Conservation (phyloP, 768 basidiomycete species). For the Aureoboletus auriporus region DNA sequence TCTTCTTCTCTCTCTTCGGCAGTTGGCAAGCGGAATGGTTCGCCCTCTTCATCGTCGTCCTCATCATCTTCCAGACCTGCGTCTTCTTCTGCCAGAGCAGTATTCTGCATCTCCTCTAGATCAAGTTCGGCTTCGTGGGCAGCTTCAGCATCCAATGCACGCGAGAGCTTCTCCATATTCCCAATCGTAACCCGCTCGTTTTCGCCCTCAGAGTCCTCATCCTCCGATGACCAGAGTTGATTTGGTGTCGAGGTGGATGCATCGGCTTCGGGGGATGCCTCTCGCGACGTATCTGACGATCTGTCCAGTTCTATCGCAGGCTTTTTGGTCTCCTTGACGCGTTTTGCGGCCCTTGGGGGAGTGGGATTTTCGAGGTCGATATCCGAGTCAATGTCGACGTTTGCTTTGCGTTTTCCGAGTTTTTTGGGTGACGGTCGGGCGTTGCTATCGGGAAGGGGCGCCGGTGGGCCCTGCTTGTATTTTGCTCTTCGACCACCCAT, state of each 20-base stretch:
- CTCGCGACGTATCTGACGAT: conserved; percentile 32
- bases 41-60: conserved; percentile 31
- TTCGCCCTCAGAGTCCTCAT: conserved; percentile 42
- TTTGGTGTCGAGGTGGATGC: conserved; percentile 12
- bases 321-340: conserved; percentile 30
- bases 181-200: conserved; percentile 63
- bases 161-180: conserved; percentile 80
- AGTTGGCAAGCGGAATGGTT: conserved; percentile 64
- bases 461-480: conserved; percentile 76
- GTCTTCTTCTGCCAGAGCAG: conserved; percentile 44
- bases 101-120: conserved; percentile 58
- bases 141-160: conserved; percentile 66
- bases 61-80: conserved; percentile 39
- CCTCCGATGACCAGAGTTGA: conserved; percentile 36
- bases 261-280: conserved; percentile 44
- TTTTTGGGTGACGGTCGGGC: conserved; percentile 45
- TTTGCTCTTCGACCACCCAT: conserved; percentile 89
- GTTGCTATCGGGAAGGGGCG: conserved; percentile 44
- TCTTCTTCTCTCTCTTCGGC: conserved; percentile 70
- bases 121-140: conserved; percentile 68
- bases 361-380: conserved; percentile 25
- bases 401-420: conserved; percentile 73
- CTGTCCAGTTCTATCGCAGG: conserved; percentile 15
- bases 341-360: conserved; percentile 32
- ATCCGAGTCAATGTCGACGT: conserved; percentile 28